A percentile compares a stretch with the other conserved stretches of the same genome.
Conservation (phyloP, 2,329 filamentous ascomycete species). For the Cladosporium halotolerans region DNA sequence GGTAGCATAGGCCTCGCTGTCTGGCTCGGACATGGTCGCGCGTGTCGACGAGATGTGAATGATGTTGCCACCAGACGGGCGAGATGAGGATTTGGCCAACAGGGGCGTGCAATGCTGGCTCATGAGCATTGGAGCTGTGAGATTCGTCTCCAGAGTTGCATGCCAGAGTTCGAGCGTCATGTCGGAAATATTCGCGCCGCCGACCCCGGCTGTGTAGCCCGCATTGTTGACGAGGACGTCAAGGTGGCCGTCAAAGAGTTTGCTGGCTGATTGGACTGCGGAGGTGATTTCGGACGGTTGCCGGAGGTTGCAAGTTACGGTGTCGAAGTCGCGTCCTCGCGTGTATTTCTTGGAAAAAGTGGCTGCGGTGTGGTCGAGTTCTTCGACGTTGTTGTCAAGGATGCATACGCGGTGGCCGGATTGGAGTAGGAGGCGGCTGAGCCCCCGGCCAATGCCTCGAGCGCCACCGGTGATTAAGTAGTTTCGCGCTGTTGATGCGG, state of each 20-base stretch:
- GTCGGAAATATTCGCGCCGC: conserved; percentile 25
- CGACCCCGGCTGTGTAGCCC: conserved; percentile 33
- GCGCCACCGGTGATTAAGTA: conserved; percentile 35
- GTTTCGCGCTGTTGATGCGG: conserved; percentile 15
- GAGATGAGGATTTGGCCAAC: conserved; percentile 17
- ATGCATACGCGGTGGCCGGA: conserved; percentile 37
- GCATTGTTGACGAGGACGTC: conserved; percentile 42
- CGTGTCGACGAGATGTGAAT: conserved; percentile 48
- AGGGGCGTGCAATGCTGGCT: conserved; percentile 25
- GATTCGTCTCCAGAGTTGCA: conserved; percentile 32
- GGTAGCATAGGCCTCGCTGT: conserved; percentile 46
- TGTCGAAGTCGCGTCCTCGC: conserved; percentile 18
- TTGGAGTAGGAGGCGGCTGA: conserved; percentile 32
- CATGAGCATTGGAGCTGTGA: conserved; percentile 32
- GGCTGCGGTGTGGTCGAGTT: conserved; percentile 33
- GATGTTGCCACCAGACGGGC: conserved; percentile 24
- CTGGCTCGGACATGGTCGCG: conserved; percentile 43
- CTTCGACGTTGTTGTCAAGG: conserved; percentile 33
- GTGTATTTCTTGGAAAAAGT: conserved; percentile 20
- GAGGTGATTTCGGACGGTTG: conserved; percentile 27
- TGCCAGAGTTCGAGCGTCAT: conserved; percentile 36
- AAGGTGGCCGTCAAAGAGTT: conserved; percentile 32
- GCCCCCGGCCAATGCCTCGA: conserved; percentile 35
- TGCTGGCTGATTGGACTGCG: conserved; percentile 26
- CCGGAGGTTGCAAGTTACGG: conserved; percentile 20